phyloP scores from a whole-genome alignment of 176 grass and related monocot species.

The Carex littledalei region DNA sequence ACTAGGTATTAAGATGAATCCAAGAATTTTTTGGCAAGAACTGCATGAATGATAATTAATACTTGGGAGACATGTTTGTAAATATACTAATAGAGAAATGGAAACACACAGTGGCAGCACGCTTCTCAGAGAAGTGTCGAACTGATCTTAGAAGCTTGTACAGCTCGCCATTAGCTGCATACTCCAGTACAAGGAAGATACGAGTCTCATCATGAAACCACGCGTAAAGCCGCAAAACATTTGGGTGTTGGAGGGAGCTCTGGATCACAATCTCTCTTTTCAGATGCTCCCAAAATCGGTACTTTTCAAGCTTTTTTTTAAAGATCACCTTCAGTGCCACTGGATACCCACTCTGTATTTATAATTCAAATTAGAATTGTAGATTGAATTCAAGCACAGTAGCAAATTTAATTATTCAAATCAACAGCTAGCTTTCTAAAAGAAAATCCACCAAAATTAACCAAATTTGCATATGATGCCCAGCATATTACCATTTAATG shows the following conservation, averaged over 20 bases:
- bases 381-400: neutral
- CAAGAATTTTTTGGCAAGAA: neutral
- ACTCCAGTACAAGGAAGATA: conserved; percentile 81
- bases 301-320: conserved; percentile 88
- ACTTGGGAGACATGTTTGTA: neutral
- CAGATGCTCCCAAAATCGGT: conserved; percentile 60
- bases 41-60: neutral
- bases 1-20: neutral
- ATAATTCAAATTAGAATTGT: neutral
- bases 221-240: conserved; percentile 84
- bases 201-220: conserved; percentile 79
- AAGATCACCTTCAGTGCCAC: conserved; percentile 79
- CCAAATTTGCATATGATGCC: neutral
- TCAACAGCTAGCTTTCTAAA: neutral
- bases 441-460: neutral
- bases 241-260: conserved; percentile 70
- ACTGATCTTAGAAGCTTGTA: conserved; percentile 67
- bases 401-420: neutral
- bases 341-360: conserved; percentile 65
- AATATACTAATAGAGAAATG: neutral
- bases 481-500: neutral
- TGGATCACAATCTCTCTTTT: conserved; percentile 86
- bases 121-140: conserved; percentile 50
- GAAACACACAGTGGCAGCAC: conserved; percentile 54
- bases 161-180: conserved; percentile 56